These are phyloP conservation scores for Aphanomyces stellatus DNA, from an alignment of 352 stramenopile genomes.

Conservation along the genomic window DNA sequence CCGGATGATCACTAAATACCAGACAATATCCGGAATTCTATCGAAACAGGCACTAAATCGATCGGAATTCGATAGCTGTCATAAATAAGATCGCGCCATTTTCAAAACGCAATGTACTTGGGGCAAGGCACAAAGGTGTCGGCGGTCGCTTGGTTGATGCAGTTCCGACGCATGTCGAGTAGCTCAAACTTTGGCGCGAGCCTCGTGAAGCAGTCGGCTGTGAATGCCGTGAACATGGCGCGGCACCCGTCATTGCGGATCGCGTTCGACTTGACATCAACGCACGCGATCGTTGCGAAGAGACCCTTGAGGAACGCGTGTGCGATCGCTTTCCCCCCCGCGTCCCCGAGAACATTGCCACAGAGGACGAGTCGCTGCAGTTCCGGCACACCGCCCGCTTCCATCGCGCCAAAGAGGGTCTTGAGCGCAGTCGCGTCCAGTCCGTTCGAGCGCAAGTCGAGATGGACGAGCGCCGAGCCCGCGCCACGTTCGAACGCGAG, in stretches of 20 bases:
- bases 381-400: conserved; percentile 41
- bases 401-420: conserved; percentile 35
- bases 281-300: conserved; percentile 29
- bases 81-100: neutral
- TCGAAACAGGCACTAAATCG: too few relatives aligned
- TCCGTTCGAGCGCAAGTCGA: conserved; percentile 60
- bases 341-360: conserved; percentile 51
- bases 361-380: conserved; percentile 41
- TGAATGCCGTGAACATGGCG: conserved; percentile 66
- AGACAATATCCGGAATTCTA: neutral
- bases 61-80: too few relatives aligned
- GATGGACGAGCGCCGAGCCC: conserved; percentile 39
- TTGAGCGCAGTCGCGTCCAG: conserved; percentile 37
- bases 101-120: conserved; percentile 17
- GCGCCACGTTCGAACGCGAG: conserved; percentile 48
- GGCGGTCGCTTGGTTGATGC: conserved; percentile 10
- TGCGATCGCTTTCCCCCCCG: conserved; percentile 40
- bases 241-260: conserved; percentile 50
- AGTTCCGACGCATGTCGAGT: conserved; percentile 54
- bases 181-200: conserved; percentile 54
- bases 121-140: conserved; percentile 12
- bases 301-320: conserved; percentile 50
- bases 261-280: conserved; percentile 56
- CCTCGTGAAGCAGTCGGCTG: conserved; percentile 33
- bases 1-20: neutral